Evolutionary conservation across 345 rosid genomes (phyloP), one percentile per base, ranked within the genome.

Genomic region (Zanthoxylum bungeanum): DNA sequence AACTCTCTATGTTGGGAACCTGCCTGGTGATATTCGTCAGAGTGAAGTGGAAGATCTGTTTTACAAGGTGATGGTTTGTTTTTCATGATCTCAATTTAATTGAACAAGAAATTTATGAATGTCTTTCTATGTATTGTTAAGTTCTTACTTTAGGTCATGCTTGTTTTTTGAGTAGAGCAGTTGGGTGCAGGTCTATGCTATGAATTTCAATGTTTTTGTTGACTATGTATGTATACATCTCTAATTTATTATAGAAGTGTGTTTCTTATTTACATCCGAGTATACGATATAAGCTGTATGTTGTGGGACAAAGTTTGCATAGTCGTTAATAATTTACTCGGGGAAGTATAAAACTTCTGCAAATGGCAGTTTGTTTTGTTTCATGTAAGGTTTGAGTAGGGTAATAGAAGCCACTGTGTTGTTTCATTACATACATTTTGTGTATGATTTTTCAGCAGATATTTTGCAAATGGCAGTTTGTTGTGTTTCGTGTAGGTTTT

Each of bases 41-140:
- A 86, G 89, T 73, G 98, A 95, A 86, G 93, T 95, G n/a, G 96
- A 95, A 75, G 99, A 93, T 84, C 84, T 95, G 92, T 95, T 95
- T 73, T 84, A 86, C 82, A 95, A 95, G 91, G 99, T 95, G 65
- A 66, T 24, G 27, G 36, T 37, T 60, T 61, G 25, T 9, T 57
- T 37, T 39, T 14, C 28, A 21, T 76, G 1, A 7, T 6, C 61
- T 39, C 11, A 22, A 11, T 1, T 2, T 25, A 40, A 21, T 66
- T 5, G 24, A 36, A 12, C 7, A 30, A 71, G 42, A 28, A 30
- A 17, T 10, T 68, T 46, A 17, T 56, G 56, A 47, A 11, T 2
- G 19, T 24, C 30, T 39, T 11, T 39, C 36, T 9, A 12, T 51
- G 17, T 56, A 14, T 6, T 51, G 31, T 40, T 30, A 42, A 33